Evolutionary conservation across 1,139 yeast genomes (phyloP).

Genomic region (Protomyces pachydermus): DNA sequence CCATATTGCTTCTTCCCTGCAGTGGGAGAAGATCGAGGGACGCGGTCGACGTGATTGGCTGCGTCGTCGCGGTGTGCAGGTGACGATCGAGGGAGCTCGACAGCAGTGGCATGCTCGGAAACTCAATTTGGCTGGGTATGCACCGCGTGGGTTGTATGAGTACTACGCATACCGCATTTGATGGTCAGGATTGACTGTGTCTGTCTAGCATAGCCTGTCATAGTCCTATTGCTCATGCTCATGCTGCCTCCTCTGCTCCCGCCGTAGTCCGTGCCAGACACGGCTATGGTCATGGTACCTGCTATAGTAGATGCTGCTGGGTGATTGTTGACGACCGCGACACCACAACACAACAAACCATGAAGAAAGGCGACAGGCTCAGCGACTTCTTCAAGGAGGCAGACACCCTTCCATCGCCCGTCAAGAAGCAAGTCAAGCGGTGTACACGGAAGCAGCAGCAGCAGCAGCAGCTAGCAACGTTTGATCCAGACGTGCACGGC

Average conservation of each 20-base stretch:
- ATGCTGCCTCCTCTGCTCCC: too few relatives aligned
- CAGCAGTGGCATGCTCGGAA: slow-evolving; percentile 21
- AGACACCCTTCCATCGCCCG: not conserved
- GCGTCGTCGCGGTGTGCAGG: not conserved
- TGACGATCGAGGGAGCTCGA: not conserved
- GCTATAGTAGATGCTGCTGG: too few relatives aligned
- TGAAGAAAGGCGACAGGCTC: not conserved
- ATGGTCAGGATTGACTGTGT: not conserved
- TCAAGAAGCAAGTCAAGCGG: not conserved
- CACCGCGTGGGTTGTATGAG: slow-evolving; percentile 21
- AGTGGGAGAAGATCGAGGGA: slow-evolving; percentile 2
- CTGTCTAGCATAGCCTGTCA: not conserved
- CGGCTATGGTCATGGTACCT: too few relatives aligned
- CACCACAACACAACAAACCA: not conserved
- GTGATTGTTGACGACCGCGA: not conserved
- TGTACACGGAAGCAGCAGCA: not conserved
- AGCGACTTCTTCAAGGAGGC: not conserved
- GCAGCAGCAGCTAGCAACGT: not conserved
- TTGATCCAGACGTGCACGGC: slow-evolving; percentile 15
- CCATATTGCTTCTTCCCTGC: not conserved
- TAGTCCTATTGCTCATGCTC: too few relatives aligned
- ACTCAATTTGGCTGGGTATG: slow-evolving; percentile 1
- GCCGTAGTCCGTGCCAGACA: too few relatives aligned
- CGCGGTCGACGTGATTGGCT: slow-evolving; percentile 23
- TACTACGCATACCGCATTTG: slow-evolving; percentile 19